Conservation (phyloP, 2,329 filamentous ascomycete species). For the Zasmidium citrigriseum region DNA sequence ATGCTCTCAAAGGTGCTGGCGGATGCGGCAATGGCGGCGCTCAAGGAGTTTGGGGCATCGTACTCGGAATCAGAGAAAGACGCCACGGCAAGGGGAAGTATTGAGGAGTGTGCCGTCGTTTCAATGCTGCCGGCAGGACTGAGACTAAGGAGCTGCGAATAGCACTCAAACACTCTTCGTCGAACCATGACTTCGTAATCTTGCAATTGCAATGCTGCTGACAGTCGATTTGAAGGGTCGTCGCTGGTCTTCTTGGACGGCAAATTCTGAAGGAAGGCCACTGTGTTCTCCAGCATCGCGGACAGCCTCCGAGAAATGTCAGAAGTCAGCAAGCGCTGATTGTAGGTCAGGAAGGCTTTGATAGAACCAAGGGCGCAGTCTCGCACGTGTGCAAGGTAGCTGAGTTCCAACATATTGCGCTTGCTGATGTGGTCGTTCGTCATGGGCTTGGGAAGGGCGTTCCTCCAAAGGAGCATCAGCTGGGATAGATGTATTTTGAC, state of each 20-base stretch:
- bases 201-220: slow-evolving; percentile 81
- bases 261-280: slow-evolving; percentile 81
- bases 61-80: slow-evolving; percentile 92
- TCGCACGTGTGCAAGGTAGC: slow-evolving; percentile 89
- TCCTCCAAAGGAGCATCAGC: slow-evolving; percentile 92
- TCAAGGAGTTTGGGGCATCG: slow-evolving; percentile 80
- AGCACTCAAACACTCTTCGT: slow-evolving; percentile 89
- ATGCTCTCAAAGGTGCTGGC: slow-evolving; percentile 88
- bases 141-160: slow-evolving; percentile 84
- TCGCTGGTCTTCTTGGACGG: slow-evolving; percentile 83
- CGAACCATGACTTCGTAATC: slow-evolving; percentile 94
- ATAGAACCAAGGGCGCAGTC: slow-evolving; percentile 93
- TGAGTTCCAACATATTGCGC: slow-evolving; percentile 82
- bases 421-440: slow-evolving; percentile 86
- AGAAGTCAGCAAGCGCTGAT: slow-evolving; percentile 84
- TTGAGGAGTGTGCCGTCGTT: slow-evolving; percentile 83
- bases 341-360: slow-evolving; percentile 89
- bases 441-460: slow-evolving; percentile 91
- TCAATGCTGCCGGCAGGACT: slow-evolving; percentile 85
- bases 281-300: slow-evolving; percentile 92
- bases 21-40: slow-evolving; percentile 86
- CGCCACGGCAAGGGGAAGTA: slow-evolving; percentile 84
- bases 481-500: slow-evolving; percentile 98
- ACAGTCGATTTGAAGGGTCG: slow-evolving; percentile 80
- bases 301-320: slow-evolving; percentile 93